Evolutionary conservation across 768 basidiomycete species (phyloP).

Genomic region (Boletus fagicola): DNA sequence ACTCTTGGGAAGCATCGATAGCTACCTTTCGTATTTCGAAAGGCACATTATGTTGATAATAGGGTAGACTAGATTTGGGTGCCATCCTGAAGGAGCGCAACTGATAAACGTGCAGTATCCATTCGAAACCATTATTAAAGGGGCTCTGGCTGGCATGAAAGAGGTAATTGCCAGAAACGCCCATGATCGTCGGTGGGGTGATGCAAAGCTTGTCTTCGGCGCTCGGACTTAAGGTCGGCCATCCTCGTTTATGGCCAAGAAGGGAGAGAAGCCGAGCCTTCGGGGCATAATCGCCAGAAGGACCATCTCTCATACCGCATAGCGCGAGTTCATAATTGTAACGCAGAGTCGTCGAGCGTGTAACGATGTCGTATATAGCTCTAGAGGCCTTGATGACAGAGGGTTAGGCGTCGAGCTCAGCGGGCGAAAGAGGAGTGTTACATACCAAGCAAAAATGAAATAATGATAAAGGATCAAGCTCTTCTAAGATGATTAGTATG

Average conservation of each 20-base stretch:
- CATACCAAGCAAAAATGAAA: conserved; percentile 32
- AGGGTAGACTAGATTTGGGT: conserved; percentile 26
- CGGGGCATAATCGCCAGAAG: conserved; percentile 17
- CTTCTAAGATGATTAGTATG: conserved; percentile 32
- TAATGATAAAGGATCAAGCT: conserved; percentile 34
- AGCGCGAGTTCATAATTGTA: conserved; percentile 33
- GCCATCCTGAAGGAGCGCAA: conserved; percentile 32
- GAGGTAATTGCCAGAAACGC: conserved; percentile 32
- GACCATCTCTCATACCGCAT: conserved; percentile 32
- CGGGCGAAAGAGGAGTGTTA: neutral
- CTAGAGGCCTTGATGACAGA: conserved; percentile 24
- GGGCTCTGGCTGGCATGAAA: conserved; percentile 35
- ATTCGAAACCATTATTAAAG: conserved; percentile 32
- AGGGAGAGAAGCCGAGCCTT: conserved; percentile 28
- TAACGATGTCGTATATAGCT: conserved; percentile 21
- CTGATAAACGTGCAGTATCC: conserved; percentile 35
- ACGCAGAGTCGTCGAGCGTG: conserved; percentile 28
- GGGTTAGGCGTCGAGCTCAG: neutral
- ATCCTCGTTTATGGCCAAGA: conserved; percentile 33
- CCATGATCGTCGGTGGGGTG: conserved; percentile 33
- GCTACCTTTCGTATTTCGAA: conserved; percentile 36
- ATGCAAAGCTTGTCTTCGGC: conserved; percentile 33
- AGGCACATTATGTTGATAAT: conserved; percentile 33
- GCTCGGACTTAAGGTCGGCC: conserved; percentile 32
- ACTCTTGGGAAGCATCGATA: conserved; percentile 30